These are phyloP conservation scores for Galerina sulciceps DNA, from an alignment of 768 basidiomycete genomes.

Conservation along the genomic window DNA sequence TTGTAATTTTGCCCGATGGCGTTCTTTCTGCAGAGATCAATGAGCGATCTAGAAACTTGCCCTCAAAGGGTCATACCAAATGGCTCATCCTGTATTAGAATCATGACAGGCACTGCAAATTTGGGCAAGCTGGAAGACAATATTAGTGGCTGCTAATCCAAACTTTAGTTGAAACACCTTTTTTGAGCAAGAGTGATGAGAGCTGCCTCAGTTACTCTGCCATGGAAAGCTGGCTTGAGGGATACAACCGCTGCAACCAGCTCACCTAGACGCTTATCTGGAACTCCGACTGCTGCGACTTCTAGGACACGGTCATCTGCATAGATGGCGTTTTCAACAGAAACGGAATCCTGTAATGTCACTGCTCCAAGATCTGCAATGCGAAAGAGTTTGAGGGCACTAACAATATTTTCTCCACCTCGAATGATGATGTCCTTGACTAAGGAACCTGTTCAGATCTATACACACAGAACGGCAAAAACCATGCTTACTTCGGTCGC, in stretches of 20 bases:
- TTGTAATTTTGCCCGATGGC: conserved; percentile 62
- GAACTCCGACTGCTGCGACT: conserved; percentile 64
- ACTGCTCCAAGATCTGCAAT: not conserved
- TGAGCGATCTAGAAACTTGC: not conserved
- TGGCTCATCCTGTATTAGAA: conserved; percentile 50
- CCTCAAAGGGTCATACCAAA: conserved; percentile 42
- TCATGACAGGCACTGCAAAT: conserved; percentile 65
- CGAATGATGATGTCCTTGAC: conserved; percentile 70
- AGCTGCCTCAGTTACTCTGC: conserved; percentile 49
- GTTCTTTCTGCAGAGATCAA: conserved; percentile 46
- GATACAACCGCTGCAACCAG: conserved; percentile 60
- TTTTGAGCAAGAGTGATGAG: conserved; percentile 46
- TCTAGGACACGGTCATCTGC: conserved; percentile 56
- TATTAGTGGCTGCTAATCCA: not conserved
- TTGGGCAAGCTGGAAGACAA: conserved; percentile 43
- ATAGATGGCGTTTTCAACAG: conserved; percentile 65
- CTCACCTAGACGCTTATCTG: conserved; percentile 63
- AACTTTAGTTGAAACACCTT: conserved; percentile 34
- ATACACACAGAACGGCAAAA: not conserved
- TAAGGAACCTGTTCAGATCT: conserved; percentile 20
- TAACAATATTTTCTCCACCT: conserved; percentile 67
- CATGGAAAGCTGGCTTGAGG: conserved; percentile 47
- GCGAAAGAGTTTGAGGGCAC: conserved; percentile 19
- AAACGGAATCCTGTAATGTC: conserved; percentile 54
- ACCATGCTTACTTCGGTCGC: conserved; percentile 47